Conservation (phyloP, 2,329 filamentous ascomycete species). For the Stachybotrys chlorohalonatus region DNA sequence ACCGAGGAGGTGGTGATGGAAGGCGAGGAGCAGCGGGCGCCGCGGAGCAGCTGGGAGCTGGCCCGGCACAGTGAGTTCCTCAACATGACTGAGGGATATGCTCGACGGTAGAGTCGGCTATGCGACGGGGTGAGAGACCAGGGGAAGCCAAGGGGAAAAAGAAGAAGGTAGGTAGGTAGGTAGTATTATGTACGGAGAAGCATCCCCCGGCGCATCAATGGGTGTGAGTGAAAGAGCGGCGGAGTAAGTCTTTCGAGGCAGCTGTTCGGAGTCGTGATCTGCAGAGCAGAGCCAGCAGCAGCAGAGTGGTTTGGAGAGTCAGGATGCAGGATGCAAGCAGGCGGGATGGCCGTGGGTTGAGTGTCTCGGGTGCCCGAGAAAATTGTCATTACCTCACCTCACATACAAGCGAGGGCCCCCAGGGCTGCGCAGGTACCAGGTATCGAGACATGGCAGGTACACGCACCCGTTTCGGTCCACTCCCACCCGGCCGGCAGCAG, state of each 20-base stretch:
- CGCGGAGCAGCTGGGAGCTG: constrained; percentile 52
- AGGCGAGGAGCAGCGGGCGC: constrained; percentile 38
- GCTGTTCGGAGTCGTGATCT: background rate
- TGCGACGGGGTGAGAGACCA: constrained; percentile 5
- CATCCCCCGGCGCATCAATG: constrained; percentile 23
- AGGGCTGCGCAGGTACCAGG: background rate
- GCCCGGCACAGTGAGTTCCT: constrained; percentile 58
- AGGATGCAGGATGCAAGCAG: background rate
- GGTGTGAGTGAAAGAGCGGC: constrained; percentile 30
- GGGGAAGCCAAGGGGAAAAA: constrained; percentile 9
- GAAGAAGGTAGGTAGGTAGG: constrained; percentile 2
- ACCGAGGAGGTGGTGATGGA: constrained; percentile 29
- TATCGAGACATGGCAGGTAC: background rate
- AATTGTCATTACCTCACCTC: background rate
- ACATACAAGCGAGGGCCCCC: background rate
- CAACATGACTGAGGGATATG: constrained; percentile 50
- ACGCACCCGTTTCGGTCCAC: too few species aligned
- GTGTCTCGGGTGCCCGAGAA: background rate
- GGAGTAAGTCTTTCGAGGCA: constrained; percentile 34
- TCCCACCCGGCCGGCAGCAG: background rate
- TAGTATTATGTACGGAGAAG: constrained; percentile 7
- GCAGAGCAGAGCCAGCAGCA: background rate
- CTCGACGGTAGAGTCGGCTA: background rate
- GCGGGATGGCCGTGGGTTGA: background rate
- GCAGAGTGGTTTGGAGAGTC: background rate